Conservation (phyloP, 1,284 basidiomycete species). For the Xerocomus amazonicus region DNA sequence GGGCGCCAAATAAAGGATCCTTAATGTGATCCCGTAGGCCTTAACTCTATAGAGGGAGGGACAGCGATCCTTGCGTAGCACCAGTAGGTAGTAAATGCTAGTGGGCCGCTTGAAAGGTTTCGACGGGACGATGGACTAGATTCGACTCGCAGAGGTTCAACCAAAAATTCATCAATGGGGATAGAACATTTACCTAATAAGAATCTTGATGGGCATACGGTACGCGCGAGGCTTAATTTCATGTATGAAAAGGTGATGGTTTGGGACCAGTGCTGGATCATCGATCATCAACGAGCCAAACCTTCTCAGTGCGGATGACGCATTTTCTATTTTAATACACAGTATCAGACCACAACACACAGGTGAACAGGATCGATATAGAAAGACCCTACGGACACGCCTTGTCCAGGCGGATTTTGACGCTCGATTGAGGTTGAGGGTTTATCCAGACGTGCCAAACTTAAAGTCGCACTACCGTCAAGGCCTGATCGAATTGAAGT, state of each 20-base stretch:
- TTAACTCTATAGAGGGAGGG: neutral
- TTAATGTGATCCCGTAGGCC: neutral
- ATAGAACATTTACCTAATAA: constrained; percentile 4
- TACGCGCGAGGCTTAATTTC: neutral
- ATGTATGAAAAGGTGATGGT: too few relatives aligned
- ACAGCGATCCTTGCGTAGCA: neutral
- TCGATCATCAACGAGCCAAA: neutral
- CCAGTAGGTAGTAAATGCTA: neutral
- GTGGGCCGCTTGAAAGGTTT: neutral
- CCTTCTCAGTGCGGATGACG: neutral
- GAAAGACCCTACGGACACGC: too few relatives aligned
- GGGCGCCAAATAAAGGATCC: neutral
- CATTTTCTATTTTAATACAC: too few relatives aligned
- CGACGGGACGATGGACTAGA: neutral
- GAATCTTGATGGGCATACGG: constrained; percentile 1
- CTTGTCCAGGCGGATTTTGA: too few relatives aligned
- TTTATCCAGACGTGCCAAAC: too few relatives aligned
- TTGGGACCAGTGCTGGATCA: too few relatives aligned
- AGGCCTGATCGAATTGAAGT: too few relatives aligned
- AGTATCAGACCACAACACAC: too few relatives aligned
- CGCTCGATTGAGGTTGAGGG: too few relatives aligned
- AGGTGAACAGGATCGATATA: too few relatives aligned
- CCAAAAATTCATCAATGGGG: neutral
- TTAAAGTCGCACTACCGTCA: too few relatives aligned
- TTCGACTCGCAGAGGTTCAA: neutral